Percentiles rank a stretch among this genome's conserved stretches.
These are phyloP conservation scores for Kodamaea derodonti DNA, from an alignment of 1,139 yeast species.

Conservation along the genomic window DNA sequence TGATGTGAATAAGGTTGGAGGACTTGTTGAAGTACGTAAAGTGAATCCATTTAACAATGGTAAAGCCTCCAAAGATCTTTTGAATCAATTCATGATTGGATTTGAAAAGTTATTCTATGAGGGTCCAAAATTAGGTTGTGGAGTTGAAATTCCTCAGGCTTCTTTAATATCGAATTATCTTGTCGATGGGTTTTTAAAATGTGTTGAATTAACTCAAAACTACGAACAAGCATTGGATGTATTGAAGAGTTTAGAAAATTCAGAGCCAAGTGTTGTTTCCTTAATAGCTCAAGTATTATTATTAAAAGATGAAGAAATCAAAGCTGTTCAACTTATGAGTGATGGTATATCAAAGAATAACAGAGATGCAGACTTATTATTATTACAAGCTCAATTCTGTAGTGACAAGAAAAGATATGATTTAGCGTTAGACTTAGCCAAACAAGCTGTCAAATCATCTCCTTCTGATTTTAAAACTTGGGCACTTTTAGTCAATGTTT, in stretches of 20 bases:
- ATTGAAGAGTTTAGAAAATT: slow-evolving; percentile 39
- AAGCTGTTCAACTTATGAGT: slow-evolving; percentile 67
- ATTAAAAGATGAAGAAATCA: slow-evolving; percentile 68
- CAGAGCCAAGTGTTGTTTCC: slow-evolving; percentile 51
- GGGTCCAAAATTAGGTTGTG: slow-evolving; percentile 65
- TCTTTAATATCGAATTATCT: slow-evolving; percentile 67
- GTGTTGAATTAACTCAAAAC: slow-evolving; percentile 62
- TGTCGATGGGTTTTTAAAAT: slow-evolving; percentile 67
- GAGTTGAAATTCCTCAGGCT: slow-evolving; percentile 67
- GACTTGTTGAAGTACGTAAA: slow-evolving; percentile 48
- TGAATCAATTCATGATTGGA: slow-evolving; percentile 53
- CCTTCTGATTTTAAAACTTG: slow-evolving; percentile 87
- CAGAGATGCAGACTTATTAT: slow-evolving; percentile 57
- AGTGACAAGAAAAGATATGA: slow-evolving; percentile 61
- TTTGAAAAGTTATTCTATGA: slow-evolving; percentile 62
- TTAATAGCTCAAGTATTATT: slow-evolving; percentile 53
- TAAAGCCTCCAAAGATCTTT: slow-evolving; percentile 36
- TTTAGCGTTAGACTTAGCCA: slow-evolving; percentile 71
- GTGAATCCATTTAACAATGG: slow-evolving; percentile 55
- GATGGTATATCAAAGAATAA: slow-evolving; percentile 55
- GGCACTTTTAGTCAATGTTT: slow-evolving; percentile 70
- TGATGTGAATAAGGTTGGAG: slow-evolving; percentile 47
- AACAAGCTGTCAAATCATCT: slow-evolving; percentile 70
- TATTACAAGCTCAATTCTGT: slow-evolving; percentile 71
- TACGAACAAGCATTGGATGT: slow-evolving; percentile 56